Evolutionary conservation across 83 land plant genomes (phyloP).

Genomic region (Thuja plicata): DNA sequence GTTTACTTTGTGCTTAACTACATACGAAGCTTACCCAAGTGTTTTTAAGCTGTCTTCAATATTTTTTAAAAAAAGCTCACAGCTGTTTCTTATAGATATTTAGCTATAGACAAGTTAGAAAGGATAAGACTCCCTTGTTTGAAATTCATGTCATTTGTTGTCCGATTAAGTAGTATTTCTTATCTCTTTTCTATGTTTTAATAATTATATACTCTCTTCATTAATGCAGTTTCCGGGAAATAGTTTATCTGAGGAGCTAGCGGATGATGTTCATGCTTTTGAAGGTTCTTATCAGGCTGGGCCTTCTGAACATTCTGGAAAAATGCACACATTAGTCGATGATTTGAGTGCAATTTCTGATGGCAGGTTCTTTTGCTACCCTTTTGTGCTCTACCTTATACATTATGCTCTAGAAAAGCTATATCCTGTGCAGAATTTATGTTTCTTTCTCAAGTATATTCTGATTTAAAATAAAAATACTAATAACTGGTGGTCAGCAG

Average conservation of each 20-base stretch:
- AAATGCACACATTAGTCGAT: not conserved
- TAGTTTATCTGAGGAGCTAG: conserved; percentile 21
- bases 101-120: not conserved
- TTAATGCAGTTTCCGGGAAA: conserved; percentile 49
- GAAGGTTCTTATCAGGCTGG: conserved; percentile 34
- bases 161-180: not conserved
- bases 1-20: not conserved
- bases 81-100: not conserved
- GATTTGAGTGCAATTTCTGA: conserved; percentile 7
- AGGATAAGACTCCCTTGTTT: not conserved
- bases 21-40: not conserved
- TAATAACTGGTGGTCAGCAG: not conserved
- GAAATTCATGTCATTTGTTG: not conserved
- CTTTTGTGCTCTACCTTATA: not conserved
- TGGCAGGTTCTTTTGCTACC: not conserved
- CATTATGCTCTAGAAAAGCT: not conserved
- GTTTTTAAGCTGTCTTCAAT: not conserved
- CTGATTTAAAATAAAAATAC: not conserved
- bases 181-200: not conserved
- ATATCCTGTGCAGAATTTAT: not conserved
- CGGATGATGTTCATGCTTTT: conserved; percentile 20
- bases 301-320: conserved; percentile 25
- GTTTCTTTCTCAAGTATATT: not conserved
- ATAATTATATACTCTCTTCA: not conserved
- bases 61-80: not conserved